Base-by-base conservation (phyloP, 2,329 filamentous ascomycete species). In the Cladophialophora yegresii region DNA sequence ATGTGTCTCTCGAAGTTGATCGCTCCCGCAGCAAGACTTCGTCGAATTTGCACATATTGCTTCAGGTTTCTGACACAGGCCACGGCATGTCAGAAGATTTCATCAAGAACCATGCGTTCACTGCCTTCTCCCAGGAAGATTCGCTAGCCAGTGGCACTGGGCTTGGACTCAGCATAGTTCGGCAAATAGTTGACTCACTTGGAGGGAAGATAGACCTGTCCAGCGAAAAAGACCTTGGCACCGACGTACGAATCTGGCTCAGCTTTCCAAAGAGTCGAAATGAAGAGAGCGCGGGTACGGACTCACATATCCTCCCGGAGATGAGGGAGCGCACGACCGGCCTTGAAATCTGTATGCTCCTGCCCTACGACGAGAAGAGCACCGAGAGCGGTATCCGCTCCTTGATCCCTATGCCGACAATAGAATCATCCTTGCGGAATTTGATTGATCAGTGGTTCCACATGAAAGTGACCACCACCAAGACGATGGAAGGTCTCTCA, bases 61-160 rank as follows among this genome's bases (percentile, higher is more conserved):
- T 85, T 16, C 83, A 79, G 0, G 82, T 91, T 1, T 78, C 79
- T 0, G 88, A 91, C 69, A 87, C 88, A 0, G 89, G 88, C 0
- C 82, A 81, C 51, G 89, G 88, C 1, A 91, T 91, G 36, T 82
- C 82, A 0, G 78, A 84, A 5, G 84, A 88, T 9, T 91, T 85
- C 67, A 75, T 89, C 10, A 79, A 82, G 22, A 82, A 84, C 8
- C 81, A 82, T 13, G 74, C 90, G 0, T 91, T 87, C 71, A 84
- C 82, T 0, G 85, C 77, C 1, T 79, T 79, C 61, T 75, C 77
- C 0, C 88, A 91, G 66, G 88, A 90, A 70, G 82, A 89, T 54
- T 75, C 78, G 0, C 73, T 90, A 0, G 79, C 83, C 0, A 81
- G 76, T 3, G 77, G 77, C 6, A 78, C 77, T 0, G 78, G 78